Conservation (phyloP, 169 alveolate species). For the Cryptosporidium viatorum region DNA sequence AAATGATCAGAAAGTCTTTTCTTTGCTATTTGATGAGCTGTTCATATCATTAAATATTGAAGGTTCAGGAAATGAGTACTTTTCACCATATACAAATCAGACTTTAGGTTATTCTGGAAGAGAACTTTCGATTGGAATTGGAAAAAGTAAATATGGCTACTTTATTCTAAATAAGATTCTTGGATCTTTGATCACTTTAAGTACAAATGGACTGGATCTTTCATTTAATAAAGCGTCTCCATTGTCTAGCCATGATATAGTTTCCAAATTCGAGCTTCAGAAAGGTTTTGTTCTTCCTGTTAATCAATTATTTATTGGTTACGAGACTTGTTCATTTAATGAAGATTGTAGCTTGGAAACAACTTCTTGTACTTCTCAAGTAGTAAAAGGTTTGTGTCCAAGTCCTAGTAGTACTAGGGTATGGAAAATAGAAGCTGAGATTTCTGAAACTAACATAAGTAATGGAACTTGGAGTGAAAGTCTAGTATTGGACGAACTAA, state of each 20-base stretch:
- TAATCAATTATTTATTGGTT: conserved; percentile 7
- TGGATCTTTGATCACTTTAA: conserved; percentile 40
- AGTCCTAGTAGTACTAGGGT: neutral
- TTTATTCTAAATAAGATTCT: neutral
- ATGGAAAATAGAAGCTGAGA: conserved; percentile 9
- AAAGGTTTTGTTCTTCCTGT: conserved; percentile 14
- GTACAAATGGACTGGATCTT: neutral
- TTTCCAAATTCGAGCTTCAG: conserved; percentile 1
- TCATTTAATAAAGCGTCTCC: conserved; percentile 1
- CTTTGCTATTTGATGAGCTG: conserved; percentile 16
- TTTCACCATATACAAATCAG: conserved; percentile 38
- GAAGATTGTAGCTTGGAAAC: conserved; percentile 10
- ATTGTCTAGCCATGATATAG: neutral
- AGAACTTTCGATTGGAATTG: conserved; percentile 41
- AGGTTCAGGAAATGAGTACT: neutral
- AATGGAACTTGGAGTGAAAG: conserved; percentile 58
- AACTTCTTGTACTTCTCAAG: conserved; percentile 39
- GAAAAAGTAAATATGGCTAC: conserved; percentile 16
- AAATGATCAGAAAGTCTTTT: neutral
- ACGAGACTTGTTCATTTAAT: conserved; percentile 38
- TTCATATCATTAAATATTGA: neutral
- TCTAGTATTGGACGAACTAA: neutral
- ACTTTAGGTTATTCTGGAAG: conserved; percentile 19
- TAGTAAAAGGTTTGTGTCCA: conserved; percentile 17
- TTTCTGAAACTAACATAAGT: conserved; percentile 21